Conservation (phyloP, 305 asterid genomes). For the Plantago rigida region DNA sequence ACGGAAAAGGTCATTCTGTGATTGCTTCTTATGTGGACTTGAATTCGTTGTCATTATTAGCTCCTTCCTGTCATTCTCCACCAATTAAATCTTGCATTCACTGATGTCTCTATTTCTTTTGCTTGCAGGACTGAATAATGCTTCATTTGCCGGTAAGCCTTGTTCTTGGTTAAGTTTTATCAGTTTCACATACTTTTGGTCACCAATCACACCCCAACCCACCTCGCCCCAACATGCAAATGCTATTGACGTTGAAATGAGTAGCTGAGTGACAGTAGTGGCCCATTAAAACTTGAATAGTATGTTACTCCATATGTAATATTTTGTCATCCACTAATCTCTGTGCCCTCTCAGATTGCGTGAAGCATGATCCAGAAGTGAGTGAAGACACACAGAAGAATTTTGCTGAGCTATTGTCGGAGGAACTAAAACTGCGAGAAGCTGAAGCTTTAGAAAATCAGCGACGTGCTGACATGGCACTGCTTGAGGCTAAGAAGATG, state of each 20-base stretch:
- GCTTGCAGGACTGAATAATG: slow-evolving; percentile 8
- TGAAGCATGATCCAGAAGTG: slow-evolving; percentile 80
- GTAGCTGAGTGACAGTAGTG: neutral
- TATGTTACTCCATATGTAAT: neutral
- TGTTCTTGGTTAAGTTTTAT: neutral
- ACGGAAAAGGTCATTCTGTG: too few species aligned
- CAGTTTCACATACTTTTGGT: neutral
- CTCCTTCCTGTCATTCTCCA: neutral
- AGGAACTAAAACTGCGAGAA: slow-evolving; percentile 79
- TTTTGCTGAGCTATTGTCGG: slow-evolving; percentile 76
- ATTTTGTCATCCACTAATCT: neutral
- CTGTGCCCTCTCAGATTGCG: slow-evolving; percentile 52
- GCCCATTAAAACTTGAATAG: neutral
- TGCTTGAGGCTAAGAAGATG: slow-evolving; percentile 86
- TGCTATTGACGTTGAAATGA: neutral
- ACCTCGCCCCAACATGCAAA: too few species aligned
- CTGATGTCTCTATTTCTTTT: neutral
- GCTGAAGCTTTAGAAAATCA: slow-evolving; percentile 75
- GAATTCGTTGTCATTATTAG: too few species aligned
- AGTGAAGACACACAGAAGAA: slow-evolving; percentile 77
- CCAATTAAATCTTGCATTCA: neutral
- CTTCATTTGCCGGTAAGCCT: slow-evolving; percentile 7
- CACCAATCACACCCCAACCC: too few species aligned
- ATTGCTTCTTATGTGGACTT: too few species aligned
- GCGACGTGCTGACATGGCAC: slow-evolving; percentile 76